Evolutionary conservation across 352 stramenopile species (phyloP).

Genomic region (Globisporangium viniferum): DNA sequence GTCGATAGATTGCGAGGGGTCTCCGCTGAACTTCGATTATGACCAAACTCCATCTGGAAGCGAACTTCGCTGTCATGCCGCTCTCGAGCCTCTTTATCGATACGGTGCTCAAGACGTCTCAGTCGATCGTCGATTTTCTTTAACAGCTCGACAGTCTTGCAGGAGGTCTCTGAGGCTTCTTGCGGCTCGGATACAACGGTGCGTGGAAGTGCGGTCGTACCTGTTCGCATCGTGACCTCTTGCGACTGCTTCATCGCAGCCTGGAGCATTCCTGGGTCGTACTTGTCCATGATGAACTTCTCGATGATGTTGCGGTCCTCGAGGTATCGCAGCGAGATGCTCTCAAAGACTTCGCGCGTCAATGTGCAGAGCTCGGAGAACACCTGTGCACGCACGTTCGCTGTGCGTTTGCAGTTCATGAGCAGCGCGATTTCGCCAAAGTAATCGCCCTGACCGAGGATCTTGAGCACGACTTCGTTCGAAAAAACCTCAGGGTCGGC

Average conservation of each 20-base stretch:
- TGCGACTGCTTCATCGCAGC: conserved; percentile 75
- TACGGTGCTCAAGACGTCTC: conserved; percentile 38
- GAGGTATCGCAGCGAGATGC: conserved; percentile 67
- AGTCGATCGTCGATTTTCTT: conserved; percentile 51
- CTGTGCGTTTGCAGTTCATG: conserved; percentile 84
- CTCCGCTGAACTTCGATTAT: conserved; percentile 8
- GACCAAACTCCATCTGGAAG: conserved; percentile 26
- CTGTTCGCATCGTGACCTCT: conserved; percentile 51
- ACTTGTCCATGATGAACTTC: conserved; percentile 86
- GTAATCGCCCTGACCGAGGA: conserved; percentile 71
- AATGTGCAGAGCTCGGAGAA: conserved; percentile 79
- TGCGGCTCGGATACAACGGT: conserved; percentile 8
- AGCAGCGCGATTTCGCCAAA: conserved; percentile 80
- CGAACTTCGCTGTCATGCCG: conserved; percentile 49
- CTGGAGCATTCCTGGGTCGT: conserved; percentile 70
- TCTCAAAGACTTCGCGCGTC: conserved; percentile 74
- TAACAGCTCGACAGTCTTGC: conserved; percentile 36
- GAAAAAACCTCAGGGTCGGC: neutral
- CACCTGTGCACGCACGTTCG: conserved; percentile 64
- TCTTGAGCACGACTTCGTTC: conserved; percentile 70
- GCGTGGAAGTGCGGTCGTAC: conserved; percentile 12
- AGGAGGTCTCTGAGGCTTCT: conserved; percentile 1
- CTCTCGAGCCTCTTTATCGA: conserved; percentile 46
- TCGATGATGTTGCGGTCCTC: conserved; percentile 80
- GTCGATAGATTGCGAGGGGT: conserved; percentile 11